These are phyloP conservation scores for Maudiozyma barnettii DNA, from an alignment of 805 yeast species.

Conservation along the genomic window DNA sequence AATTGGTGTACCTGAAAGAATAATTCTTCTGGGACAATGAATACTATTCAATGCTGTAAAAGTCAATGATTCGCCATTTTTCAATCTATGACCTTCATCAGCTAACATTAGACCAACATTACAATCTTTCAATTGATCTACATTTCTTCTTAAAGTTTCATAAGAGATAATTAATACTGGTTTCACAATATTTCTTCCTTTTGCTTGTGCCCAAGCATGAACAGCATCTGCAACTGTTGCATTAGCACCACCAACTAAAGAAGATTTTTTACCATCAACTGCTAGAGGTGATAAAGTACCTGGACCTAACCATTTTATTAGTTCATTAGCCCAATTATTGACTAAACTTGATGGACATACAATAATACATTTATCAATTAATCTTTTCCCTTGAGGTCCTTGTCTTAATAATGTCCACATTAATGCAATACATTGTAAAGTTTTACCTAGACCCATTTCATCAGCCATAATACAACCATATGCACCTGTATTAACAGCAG, in stretches of 20 bases:
- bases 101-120: conserved; percentile 82
- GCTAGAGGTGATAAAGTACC: conserved; percentile 86
- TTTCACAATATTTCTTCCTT: conserved; percentile 79
- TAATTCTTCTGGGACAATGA: conserved; percentile 79
- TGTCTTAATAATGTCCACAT: conserved; percentile 90
- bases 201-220: conserved; percentile 77
- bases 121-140: conserved; percentile 59
- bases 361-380: conserved; percentile 82
- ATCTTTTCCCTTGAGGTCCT: conserved; percentile 70
- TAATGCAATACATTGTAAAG: conserved; percentile 78
- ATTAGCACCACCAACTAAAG: conserved; percentile 38
- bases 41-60: conserved; percentile 80
- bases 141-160: conserved; percentile 84
- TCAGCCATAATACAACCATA: conserved; percentile 98
- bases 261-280: conserved; percentile 70
- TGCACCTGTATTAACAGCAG: conserved; percentile 52
- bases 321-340: conserved; percentile 94
- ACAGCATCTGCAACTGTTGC: conserved; percentile 60
- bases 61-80: conserved; percentile 86
- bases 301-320: conserved; percentile 89
- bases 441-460: conserved; percentile 92
- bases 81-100: conserved; percentile 76
- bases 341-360: conserved; percentile 94
- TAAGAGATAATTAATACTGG: conserved; percentile 92
- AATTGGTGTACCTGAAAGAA: conserved; percentile 92